Percentiles rank a stretch among this genome's conserved stretches.
These are phyloP conservation scores for Teratosphaeria pseudoeucalypti DNA, from an alignment of 2,329 filamentous ascomycete species.

Conservation along the genomic window DNA sequence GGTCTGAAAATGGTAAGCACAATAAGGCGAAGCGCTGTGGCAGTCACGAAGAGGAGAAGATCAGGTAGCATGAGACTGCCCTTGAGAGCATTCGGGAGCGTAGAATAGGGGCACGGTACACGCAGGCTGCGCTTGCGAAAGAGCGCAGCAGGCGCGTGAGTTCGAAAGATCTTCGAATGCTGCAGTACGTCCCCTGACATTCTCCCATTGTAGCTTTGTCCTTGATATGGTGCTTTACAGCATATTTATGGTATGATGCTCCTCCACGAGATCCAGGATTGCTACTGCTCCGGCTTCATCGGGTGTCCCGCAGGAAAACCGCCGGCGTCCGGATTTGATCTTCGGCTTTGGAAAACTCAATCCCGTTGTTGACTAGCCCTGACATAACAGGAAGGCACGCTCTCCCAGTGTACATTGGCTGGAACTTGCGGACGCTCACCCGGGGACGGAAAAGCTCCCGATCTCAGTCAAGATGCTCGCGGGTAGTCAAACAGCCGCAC, in stretches of 20 bases:
- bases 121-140: too few relatives aligned
- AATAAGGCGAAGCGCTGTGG: neutral
- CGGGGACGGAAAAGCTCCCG: neutral
- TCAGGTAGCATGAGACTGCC: too few relatives aligned
- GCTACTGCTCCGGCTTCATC: too few relatives aligned
- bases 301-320: too few relatives aligned
- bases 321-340: neutral
- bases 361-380: neutral
- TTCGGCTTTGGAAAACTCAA: neutral
- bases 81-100: too few relatives aligned
- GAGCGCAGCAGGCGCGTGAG: neutral
- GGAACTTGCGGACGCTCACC: neutral
- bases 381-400: neutral
- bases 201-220: too few relatives aligned
- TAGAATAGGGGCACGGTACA: too few relatives aligned
- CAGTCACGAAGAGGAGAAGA: neutral
- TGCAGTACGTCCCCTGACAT: too few relatives aligned
- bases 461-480: neutral
- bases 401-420: neutral
- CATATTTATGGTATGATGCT: too few relatives aligned
- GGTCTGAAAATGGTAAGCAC: slow-evolving; percentile 15
- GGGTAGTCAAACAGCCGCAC: neutral
- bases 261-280: too few relatives aligned
- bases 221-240: too few relatives aligned
- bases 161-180: neutral